Evolutionary conservation across 352 stramenopile species (phyloP).

Genomic region (Phytophthora niederhauseri): DNA sequence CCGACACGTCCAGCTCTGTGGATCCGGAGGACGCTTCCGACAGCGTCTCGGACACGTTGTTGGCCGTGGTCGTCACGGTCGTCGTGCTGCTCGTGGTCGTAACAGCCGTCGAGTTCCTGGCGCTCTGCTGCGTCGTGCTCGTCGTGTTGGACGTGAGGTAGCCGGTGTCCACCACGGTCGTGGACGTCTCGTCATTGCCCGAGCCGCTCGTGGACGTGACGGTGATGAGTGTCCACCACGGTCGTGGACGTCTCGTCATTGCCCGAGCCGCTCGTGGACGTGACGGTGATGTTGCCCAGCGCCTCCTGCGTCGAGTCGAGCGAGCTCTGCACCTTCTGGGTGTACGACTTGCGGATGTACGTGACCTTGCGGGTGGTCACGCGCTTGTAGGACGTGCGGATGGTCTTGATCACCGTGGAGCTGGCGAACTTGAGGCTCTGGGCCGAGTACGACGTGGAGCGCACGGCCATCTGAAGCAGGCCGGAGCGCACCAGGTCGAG

Average conservation of each 20-base stretch:
- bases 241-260: constrained; percentile 31
- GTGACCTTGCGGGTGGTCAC: constrained; percentile 39
- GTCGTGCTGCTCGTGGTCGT: constrained; percentile 36
- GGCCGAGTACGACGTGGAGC: constrained; percentile 47
- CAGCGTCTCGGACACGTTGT: constrained; percentile 34
- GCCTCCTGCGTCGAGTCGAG: constrained; percentile 35
- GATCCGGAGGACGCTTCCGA: constrained; percentile 31
- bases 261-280: constrained; percentile 27
- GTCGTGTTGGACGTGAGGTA: constrained; percentile 40
- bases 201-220: constrained; percentile 31
- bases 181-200: constrained; percentile 26
- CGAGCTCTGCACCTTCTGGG: constrained; percentile 34
- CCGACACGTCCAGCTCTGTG: constrained; percentile 28
- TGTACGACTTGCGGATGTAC: constrained; percentile 49
- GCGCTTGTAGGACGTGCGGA: constrained; percentile 44
- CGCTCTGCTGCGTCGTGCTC: constrained; percentile 29
- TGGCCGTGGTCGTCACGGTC: constrained; percentile 30
- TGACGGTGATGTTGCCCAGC: constrained; percentile 37
- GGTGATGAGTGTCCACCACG: constrained; percentile 29
- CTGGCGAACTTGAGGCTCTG: constrained; percentile 54
- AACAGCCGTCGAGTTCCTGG: constrained; percentile 20
- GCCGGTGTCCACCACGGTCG: constrained; percentile 36
- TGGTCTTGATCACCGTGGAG: constrained; percentile 47
- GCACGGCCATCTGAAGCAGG: constrained; percentile 50
- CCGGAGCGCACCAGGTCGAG: constrained; percentile 56